phyloP scores from a whole-genome alignment of 768 basidiomycete species.

The Boletales sp. region DNA sequence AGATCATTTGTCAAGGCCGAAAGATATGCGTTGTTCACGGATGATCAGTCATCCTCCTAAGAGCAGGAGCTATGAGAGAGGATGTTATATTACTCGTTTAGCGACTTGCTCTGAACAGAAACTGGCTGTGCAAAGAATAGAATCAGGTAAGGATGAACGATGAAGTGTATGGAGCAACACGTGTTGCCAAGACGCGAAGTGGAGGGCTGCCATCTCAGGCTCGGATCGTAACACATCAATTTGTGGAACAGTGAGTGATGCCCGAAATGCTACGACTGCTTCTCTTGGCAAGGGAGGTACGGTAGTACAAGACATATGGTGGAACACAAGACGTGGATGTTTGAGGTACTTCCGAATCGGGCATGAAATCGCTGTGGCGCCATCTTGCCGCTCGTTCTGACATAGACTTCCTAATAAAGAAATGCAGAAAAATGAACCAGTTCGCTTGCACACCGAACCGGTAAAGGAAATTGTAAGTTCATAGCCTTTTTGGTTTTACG shows the following conservation, averaged over 20 bases:
- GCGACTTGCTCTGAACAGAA: background rate
- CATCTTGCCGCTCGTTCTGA: too few relatives aligned
- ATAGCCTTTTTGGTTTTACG: too few relatives aligned
- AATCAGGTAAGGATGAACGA: background rate
- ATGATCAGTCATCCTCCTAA: background rate
- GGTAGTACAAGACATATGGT: too few relatives aligned
- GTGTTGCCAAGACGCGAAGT: background rate
- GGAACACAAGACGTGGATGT: too few relatives aligned
- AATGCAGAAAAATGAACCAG: too few relatives aligned
- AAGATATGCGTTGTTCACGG: background rate
- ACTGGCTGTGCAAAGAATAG: background rate
- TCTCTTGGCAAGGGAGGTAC: background rate
- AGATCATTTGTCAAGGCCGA: too few relatives aligned
- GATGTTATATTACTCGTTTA: background rate
- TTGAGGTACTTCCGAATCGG: too few relatives aligned
- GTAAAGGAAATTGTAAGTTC: too few relatives aligned
- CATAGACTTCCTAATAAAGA: too few relatives aligned
- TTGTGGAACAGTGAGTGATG: background rate
- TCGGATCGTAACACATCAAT: background rate
- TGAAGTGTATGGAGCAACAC: background rate
- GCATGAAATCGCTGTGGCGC: too few relatives aligned
- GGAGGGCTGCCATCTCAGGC: background rate
- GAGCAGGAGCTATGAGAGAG: background rate
- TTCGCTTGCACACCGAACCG: too few relatives aligned
- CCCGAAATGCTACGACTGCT: background rate